These are phyloP conservation scores for Rheum nobile DNA, from an alignment of 148 eudicot genomes.

Conservation along the genomic window DNA sequence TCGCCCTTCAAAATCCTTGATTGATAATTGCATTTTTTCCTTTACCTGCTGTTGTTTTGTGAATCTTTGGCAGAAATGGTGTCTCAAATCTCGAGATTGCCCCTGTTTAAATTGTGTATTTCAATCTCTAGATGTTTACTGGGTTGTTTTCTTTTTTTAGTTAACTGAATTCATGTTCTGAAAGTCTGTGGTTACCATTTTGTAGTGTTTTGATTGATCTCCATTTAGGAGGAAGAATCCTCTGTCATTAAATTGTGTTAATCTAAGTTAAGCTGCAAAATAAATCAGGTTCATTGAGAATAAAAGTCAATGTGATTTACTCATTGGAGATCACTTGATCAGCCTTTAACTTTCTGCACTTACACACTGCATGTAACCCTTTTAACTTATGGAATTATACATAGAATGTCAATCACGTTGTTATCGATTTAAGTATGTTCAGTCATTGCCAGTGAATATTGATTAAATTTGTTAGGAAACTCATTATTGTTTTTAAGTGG, in stretches of 20 bases:
- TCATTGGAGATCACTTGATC: background rate
- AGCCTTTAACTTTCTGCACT: background rate
- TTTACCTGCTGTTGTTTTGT: background rate
- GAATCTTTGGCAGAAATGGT: background rate
- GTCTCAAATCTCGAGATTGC: background rate
- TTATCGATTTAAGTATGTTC: background rate
- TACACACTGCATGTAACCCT: background rate
- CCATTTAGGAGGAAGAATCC: background rate
- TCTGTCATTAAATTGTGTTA: background rate
- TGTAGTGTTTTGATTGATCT: background rate
- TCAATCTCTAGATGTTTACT: background rate
- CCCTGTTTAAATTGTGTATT: background rate
- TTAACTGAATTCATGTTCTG: background rate
- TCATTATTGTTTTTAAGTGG: background rate
- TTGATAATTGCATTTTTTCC: background rate
- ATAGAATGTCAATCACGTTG: background rate
- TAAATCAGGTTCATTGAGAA: background rate
- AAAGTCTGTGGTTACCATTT: background rate
- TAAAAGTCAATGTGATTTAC: background rate
- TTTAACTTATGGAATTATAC: background rate
- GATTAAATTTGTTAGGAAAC: background rate
- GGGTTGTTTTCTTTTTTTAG: background rate
- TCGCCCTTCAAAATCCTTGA: background rate
- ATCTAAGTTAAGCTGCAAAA: background rate
- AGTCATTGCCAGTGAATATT: background rate